Percentiles rank a stretch among this genome's conserved stretches.
These are phyloP conservation scores for Harrya chromipes DNA, from an alignment of 768 basidiomycete species.

Conservation along the genomic window DNA sequence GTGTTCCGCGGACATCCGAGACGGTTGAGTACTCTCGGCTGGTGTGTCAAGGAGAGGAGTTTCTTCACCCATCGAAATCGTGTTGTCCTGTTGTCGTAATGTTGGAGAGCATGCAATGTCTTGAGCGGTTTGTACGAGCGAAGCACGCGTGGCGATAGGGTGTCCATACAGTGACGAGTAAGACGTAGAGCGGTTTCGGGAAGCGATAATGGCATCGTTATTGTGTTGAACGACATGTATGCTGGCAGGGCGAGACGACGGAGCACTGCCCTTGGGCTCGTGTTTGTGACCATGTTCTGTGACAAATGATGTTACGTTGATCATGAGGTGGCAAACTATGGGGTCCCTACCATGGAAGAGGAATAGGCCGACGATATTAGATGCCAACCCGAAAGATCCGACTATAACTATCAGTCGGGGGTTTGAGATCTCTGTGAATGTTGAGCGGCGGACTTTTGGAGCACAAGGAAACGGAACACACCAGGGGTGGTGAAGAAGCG, in stretches of 20 bases:
- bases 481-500: constrained; percentile 86
- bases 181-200: constrained; percentile 39
- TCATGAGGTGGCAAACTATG: background rate
- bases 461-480: constrained; percentile 25
- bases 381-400: constrained; percentile 82
- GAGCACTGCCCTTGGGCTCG: constrained; percentile 37
- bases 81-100: constrained; percentile 3
- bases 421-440: constrained; percentile 73
- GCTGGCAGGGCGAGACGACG: constrained; percentile 41
- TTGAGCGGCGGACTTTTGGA: constrained; percentile 3
- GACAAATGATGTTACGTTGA: constrained; percentile 8
- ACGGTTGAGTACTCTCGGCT: background rate
- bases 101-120: constrained; percentile 54
- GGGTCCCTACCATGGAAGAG: constrained; percentile 80
- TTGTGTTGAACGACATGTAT: constrained; percentile 19
- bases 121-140: constrained; percentile 78
- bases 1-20: constrained; percentile 18
- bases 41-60: constrained; percentile 41
- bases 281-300: constrained; percentile 70
- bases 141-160: constrained; percentile 67
- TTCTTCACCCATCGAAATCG: constrained; percentile 32
- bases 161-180: constrained; percentile 71
- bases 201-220: constrained; percentile 21
- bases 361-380: constrained; percentile 91
- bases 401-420: constrained; percentile 88